Evolutionary conservation across 2,329 filamentous ascomycete genomes (phyloP), one percentile per base, ranked within the genome.

Genomic region (Mycocentrospora acerina): DNA sequence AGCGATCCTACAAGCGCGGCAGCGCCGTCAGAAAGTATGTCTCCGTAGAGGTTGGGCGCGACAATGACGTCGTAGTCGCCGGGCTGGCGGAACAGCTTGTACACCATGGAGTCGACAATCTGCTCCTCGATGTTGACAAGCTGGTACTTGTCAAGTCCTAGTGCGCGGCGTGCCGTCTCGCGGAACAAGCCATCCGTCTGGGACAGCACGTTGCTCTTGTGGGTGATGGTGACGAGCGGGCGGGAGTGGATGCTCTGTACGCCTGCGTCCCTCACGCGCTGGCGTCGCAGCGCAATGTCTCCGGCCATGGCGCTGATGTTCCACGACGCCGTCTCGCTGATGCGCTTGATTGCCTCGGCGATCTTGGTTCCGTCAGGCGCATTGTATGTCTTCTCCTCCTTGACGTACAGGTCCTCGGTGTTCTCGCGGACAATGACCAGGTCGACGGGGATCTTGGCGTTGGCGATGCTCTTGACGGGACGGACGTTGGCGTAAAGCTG

Each of bases 31-130:
- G 90, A 95, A 26, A 98, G 78, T 55, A 98, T 93, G 70, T 98
- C 93, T 54, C 93, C 93, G 73, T 98, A 97, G 46, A 98, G 80
- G 74, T 97, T 97, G 35, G 91, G 93, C 7, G 91, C 93, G 31
- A 98, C 93, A 57, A 98, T 95, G 53, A 97, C 91, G 68, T 98
- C 93, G 81, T 97, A 98, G 63, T 85, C 86, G 62, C 85, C 80
- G 29, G 93, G 93, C 72, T 97, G 89, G 47, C 91, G 88, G 83
- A 97, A 97, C 40, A 98, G 86, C 78, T 97, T 97, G 82, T 97
- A 97, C 42, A 97, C 90, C 93, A 98, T 98, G 46, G 86, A 91
- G 73, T 98, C 93, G 48, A 98, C 91, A 57, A 98, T 98, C 75
- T 98, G 93, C 78, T 97, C 93, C 71, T 97, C 93, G 37, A 96